Percentiles rank a stretch among this genome's conserved stretches.
Conservation (phyloP, 2,329 filamentous ascomycete species). For the Lasiodiplodia gonubiensis region DNA sequence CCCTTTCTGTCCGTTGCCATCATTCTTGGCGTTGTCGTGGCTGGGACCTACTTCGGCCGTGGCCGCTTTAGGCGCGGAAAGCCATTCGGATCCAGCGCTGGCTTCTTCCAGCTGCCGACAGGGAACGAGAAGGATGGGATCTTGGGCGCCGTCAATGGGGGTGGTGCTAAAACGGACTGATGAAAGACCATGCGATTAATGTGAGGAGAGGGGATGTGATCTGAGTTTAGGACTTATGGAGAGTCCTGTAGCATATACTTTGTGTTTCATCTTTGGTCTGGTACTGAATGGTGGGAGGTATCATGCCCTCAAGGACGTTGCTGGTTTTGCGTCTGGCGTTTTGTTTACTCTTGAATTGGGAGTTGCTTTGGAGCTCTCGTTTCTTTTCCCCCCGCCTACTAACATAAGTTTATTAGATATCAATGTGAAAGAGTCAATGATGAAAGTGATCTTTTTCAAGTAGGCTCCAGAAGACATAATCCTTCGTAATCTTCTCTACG, state of each 20-base stretch:
- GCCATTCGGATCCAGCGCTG: constrained; percentile 43
- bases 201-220: background rate
- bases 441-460: background rate
- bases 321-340: constrained; percentile 19
- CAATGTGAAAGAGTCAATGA: constrained; percentile 8
- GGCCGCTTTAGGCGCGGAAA: constrained; percentile 39
- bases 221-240: background rate
- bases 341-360: background rate
- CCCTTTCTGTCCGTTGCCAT: constrained; percentile 58
- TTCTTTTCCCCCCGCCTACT: background rate
- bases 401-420: constrained; percentile 6
- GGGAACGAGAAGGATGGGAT: constrained; percentile 70
- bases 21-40: constrained; percentile 62
- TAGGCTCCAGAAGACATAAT: too few species aligned
- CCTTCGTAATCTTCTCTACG: too few species aligned
- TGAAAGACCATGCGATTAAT: constrained; percentile 26
- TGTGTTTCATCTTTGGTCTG: constrained; percentile 16
- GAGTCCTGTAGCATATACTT: constrained; percentile 20
- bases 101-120: constrained; percentile 62
- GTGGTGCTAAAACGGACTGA: constrained; percentile 39
- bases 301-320: background rate
- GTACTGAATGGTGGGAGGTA: constrained; percentile 17
- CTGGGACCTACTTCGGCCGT: constrained; percentile 46
- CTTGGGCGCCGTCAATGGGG: constrained; percentile 46
- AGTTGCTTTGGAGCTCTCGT: background rate